phyloP scores from a whole-genome alignment of 495 filamentous ascomycete species.

The Talaromyces ruber region DNA sequence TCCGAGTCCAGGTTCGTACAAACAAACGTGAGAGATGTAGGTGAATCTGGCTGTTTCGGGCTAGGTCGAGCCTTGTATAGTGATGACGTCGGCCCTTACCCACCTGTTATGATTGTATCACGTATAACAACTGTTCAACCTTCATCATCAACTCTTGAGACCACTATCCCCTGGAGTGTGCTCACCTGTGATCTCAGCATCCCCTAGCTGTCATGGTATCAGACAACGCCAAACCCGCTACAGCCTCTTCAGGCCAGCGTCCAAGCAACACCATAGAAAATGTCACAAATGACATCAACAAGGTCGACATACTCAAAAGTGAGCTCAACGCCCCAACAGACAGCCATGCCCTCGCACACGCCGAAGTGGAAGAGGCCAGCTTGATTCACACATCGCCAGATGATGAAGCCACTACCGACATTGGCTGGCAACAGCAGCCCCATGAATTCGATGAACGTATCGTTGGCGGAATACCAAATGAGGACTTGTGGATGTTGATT shows the following conservation, averaged over 20 bases:
- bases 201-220: background rate
- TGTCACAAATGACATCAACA: background rate
- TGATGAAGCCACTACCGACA: constrained; percentile 46
- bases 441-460: constrained; percentile 51
- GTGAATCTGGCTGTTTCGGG: background rate
- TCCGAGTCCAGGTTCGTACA: background rate
- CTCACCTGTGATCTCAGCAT: background rate
- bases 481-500: constrained; percentile 74
- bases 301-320: constrained; percentile 2
- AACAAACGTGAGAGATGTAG: background rate
- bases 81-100: background rate
- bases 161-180: too few species aligned
- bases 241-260: background rate
- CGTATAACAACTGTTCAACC: background rate
- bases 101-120: background rate
- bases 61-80: background rate
- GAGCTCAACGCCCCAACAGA: constrained; percentile 25
- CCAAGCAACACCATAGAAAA: background rate
- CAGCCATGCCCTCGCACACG: constrained; percentile 38
- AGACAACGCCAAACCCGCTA: background rate
- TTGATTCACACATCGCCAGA: constrained; percentile 35
- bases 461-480: constrained; percentile 68
- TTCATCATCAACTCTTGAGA: background rate
- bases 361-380: constrained; percentile 39
- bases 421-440: constrained; percentile 65